Evolutionary conservation across 352 stramenopile genomes (phyloP), one percentile per base, ranked within the genome.

Genomic region (Pythium grandisporangium): DNA sequence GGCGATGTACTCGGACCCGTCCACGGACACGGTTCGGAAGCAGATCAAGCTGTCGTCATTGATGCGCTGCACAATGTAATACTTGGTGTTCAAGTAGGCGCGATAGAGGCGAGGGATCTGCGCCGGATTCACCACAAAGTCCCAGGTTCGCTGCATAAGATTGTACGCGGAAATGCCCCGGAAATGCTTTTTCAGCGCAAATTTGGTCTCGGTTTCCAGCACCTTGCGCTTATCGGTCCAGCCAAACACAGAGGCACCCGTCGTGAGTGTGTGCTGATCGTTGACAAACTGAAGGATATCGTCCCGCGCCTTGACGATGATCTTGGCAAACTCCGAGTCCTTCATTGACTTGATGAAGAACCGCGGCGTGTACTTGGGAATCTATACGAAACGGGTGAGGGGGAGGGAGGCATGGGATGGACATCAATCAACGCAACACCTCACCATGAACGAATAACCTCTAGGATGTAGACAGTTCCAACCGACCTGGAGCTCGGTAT

Each of bases 181-280:
- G 38, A 86, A 81, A 13, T 56, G 40, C 40, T 86, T 86, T 26
- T 82, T 63, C 6, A 86, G 51, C 19, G 69, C 67, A 25, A 86
- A 86, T 42, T 81, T 79, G 29, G 82, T 46, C 17, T 60, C 58
- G 4, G 55, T 40, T 10, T 53, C 64, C 2, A 45, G 42, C 21
- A 82, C 33, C 22, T 86, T 64, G 24, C 72, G 69, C 51, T 81
- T 56, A 30, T 84, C 70, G 12, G 63, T 77, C 73, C 73, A 86
- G 4, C 73, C 73, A 38, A 86, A 63, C 13, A 86, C 66, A 3
- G 58, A 38, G 16, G 58, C 58, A 0, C 73, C 66, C 0, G 62
- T 67, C 34, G 64, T 82, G 2, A 72, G 53, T 45, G 77, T 85
- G 13, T 65, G 38, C 0, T 58, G 50, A 12, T 53, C 62, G 36